Percentiles rank a stretch among this genome's conserved stretches.
These are phyloP conservation scores for Blyttiomyces sp. DNA, from an alignment of 371 early-diverging fungal species.

Conservation along the genomic window DNA sequence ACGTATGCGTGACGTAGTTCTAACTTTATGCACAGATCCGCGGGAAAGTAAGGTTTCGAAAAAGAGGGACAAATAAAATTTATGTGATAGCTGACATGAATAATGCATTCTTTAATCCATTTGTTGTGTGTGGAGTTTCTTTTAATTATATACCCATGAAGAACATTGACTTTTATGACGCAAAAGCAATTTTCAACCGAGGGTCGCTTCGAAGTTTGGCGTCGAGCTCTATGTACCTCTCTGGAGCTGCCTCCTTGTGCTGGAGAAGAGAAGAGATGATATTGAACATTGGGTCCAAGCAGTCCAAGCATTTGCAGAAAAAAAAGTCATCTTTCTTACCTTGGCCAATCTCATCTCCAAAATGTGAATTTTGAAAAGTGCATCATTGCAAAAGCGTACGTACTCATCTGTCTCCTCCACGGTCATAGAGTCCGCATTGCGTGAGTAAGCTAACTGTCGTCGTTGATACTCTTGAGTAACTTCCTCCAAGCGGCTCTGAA, in stretches of 20 bases:
- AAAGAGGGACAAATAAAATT: too few species aligned
- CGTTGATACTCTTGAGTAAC: conserved; percentile 50
- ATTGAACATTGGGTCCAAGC: not conserved
- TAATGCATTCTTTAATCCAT: not conserved
- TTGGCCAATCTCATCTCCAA: conserved; percentile 52
- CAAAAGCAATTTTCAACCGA: conserved; percentile 31
- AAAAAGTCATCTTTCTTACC: conserved; percentile 23
- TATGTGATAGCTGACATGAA: not conserved
- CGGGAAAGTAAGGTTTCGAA: not conserved
- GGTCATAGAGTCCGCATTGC: conserved; percentile 51
- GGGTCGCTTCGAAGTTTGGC: conserved; percentile 39
- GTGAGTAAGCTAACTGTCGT: conserved; percentile 46
- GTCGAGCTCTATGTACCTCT: conserved; percentile 50
- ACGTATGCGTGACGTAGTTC: not conserved
- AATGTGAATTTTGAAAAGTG: conserved; percentile 53
- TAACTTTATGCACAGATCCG: not conserved
- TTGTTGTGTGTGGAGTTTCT: too few species aligned
- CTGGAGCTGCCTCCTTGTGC: conserved; percentile 57
- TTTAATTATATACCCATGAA: too few species aligned
- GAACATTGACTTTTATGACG: too few species aligned
- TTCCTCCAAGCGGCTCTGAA: conserved; percentile 53
- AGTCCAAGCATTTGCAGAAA: not conserved
- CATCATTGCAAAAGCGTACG: conserved; percentile 51
- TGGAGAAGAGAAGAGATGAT: conserved; percentile 8
- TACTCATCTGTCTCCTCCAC: conserved; percentile 55